These are phyloP conservation scores for Marasmius oreades DNA, from an alignment of 1,284 basidiomycete species.

Conservation along the genomic window DNA sequence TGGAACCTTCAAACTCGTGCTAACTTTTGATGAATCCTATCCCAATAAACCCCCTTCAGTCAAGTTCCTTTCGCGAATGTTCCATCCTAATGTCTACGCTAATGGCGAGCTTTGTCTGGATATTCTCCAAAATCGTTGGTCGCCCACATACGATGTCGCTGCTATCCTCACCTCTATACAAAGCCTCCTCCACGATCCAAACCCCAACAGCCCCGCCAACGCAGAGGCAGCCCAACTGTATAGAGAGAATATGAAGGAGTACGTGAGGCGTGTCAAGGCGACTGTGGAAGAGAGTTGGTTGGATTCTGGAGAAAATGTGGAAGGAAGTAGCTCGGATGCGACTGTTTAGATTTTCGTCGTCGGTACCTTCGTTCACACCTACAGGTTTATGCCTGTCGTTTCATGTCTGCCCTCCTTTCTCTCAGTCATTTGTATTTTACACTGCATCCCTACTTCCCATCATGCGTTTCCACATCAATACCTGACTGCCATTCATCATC, in stretches of 20 bases:
- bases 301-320: conserved; percentile 71
- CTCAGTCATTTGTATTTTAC: no score
- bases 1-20: conserved; percentile 94
- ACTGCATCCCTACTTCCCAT: no score
- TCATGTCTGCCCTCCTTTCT: background rate
- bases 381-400: background rate
- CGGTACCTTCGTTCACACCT: background rate
- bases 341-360: background rate
- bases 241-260: conserved; percentile 98
- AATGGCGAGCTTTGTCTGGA: conserved; percentile 98
- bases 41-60: conserved; percentile 98
- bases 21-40: conserved; percentile 97
- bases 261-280: conserved; percentile 86
- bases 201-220: conserved; percentile 97
- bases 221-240: conserved; percentile 96
- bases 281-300: conserved; percentile 92
- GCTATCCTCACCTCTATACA: conserved; percentile 97
- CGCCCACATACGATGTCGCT: conserved; percentile 97
- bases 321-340: conserved; percentile 23
- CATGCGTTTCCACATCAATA: no score
- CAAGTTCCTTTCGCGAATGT: conserved; percentile 97
- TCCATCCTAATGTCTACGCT: conserved; percentile 98
- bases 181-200: conserved; percentile 93
- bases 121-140: conserved; percentile 98
- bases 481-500: no score